Evolutionary conservation across 768 basidiomycete genomes (phyloP).

Genomic region (Pleurotus ostreatus): DNA sequence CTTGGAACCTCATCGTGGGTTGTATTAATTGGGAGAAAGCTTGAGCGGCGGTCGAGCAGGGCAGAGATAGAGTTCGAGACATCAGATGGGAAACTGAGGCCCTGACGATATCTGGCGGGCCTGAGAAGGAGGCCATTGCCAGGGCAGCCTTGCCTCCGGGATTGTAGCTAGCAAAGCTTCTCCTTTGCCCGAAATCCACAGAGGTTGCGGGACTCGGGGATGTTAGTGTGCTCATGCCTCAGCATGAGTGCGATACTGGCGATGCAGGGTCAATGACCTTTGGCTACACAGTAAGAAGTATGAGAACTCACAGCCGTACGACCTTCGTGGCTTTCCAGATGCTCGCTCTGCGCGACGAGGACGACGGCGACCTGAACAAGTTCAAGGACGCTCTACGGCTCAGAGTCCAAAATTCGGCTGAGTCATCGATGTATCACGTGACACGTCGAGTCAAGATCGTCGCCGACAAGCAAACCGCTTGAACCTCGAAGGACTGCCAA

Average conservation of each 20-base stretch:
- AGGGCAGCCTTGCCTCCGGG: background rate
- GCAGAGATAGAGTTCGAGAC: constrained; percentile 59
- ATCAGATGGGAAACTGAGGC: constrained; percentile 69
- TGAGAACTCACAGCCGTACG: too few relatives aligned
- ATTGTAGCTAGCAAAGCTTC: background rate
- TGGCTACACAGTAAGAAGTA: too few relatives aligned
- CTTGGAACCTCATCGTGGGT: constrained; percentile 73
- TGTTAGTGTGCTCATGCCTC: constrained; percentile 5
- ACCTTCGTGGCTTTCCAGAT: too few relatives aligned
- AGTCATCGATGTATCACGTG: too few relatives aligned
- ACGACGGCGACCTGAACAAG: too few relatives aligned
- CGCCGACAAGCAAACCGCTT: too few relatives aligned
- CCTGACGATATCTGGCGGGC: constrained; percentile 40
- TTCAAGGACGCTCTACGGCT: too few relatives aligned
- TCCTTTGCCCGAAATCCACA: background rate
- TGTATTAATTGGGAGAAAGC: constrained; percentile 75
- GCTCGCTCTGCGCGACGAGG: too few relatives aligned
- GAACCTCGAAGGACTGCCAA: too few relatives aligned
- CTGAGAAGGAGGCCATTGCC: background rate
- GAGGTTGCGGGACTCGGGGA: background rate
- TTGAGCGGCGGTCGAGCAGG: constrained; percentile 74
- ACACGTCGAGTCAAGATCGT: too few relatives aligned
- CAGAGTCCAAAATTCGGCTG: too few relatives aligned
- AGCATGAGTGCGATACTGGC: constrained; percentile 3
- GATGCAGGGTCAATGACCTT: too few relatives aligned